Evolutionary conservation across 345 rosid genomes (phyloP).

Genomic region (Melaleuca alternifolia): DNA sequence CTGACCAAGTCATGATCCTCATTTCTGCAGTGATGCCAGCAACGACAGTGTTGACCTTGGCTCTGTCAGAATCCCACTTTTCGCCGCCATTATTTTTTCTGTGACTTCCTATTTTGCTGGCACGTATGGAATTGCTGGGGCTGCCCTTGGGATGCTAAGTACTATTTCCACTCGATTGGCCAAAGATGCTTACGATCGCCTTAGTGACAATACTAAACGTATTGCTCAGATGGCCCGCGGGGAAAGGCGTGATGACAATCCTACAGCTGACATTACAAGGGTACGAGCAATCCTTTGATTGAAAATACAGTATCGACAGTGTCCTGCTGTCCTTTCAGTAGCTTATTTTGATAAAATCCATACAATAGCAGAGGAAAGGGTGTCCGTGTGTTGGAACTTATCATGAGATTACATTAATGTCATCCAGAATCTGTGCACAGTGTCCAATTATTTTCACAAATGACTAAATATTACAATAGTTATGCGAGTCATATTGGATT

Average conservation of each 20-base stretch:
- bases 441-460: not conserved
- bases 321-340: not conserved
- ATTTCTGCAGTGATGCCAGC: slow-evolving; percentile 21
- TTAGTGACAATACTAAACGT: slow-evolving; percentile 28
- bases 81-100: slow-evolving; percentile 15
- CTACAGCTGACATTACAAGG: slow-evolving; percentile 31
- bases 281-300: not conserved
- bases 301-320: not conserved
- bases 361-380: not conserved
- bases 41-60: slow-evolving; percentile 25
- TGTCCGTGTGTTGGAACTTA: not conserved
- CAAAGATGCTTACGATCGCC: slow-evolving; percentile 22
- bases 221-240: slow-evolving; percentile 29
- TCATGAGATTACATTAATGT: not conserved
- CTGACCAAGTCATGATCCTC: not conserved
- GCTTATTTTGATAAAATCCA: not conserved
- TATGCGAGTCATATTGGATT: not conserved
- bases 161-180: slow-evolving; percentile 32
- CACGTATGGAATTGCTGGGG: slow-evolving; percentile 29
- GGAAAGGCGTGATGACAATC: slow-evolving; percentile 29
- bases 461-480: not conserved
- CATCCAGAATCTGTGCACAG: not conserved
- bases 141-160: slow-evolving; percentile 33
- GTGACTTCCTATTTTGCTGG: slow-evolving; percentile 22
- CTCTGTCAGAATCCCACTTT: slow-evolving; percentile 26